Base-by-base conservation (phyloP, 441 rosid species). In the Pelargonium myrrhifolium region DNA sequence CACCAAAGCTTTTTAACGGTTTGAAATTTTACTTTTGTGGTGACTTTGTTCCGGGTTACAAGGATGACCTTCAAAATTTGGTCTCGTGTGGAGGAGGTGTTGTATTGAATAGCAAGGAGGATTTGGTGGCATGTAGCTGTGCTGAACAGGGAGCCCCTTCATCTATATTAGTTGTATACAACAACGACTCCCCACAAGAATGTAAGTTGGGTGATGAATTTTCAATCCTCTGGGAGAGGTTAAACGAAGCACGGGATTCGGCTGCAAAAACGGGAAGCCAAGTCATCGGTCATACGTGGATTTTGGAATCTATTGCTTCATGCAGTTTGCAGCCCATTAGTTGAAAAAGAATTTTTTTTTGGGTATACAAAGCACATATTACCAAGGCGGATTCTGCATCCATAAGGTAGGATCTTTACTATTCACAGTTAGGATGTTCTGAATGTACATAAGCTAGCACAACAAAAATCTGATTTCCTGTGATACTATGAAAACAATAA, bases 251-350 rank as follows among this genome's bases (percentile, higher is more conserved):
- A 35, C 78, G 85, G 61, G 86, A 81, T 37, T 68, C 89, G 68
- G 87, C 96, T 4, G 75, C 75, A 37, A 77, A 80, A 74, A 69
- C 72, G 43, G 89, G 91, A n/a, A 75, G 80, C 31, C 80, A 59
- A 21, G 81, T 88, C 39, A 74, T 85, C 35, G 87, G 88, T 63
- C 96, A 87, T 62, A 84, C 93, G 0, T 93, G 97, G 96, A 73
- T 93, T 37, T 78, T 93, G 78, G 94, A 88, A 66, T 93, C 97
- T 4, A 83, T 93, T 63, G 92, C 98, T 55, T 85, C 91, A 3
- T 85, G 82, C 59, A 78, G 82, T 70, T 69, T 87, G 67, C 86
- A 83, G 69, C 84, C 92, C 9, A 78, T 80, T 9, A 65, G 67
- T 64, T 71, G 68, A 72, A 4, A 0, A 12, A 67, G 12, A 58